Evolutionary conservation across 495 filamentous ascomycete genomes (phyloP).

Genomic region (Baudoinia panamericana): DNA sequence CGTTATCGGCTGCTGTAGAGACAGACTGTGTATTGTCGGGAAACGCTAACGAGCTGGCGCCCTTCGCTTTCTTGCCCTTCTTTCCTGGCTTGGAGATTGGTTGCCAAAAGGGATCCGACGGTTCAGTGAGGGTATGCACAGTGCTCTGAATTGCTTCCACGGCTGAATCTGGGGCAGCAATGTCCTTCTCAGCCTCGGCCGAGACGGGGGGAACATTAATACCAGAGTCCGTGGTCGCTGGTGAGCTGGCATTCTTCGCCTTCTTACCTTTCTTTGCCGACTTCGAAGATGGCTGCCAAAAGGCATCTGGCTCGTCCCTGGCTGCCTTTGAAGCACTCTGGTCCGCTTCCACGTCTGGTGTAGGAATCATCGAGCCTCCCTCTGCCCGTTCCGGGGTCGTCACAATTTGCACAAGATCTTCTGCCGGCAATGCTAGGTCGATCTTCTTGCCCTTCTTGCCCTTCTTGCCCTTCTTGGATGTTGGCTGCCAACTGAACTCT

Average conservation of each 20-base stretch:
- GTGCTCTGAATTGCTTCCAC: slow-evolving; percentile 1
- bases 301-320: too few relatives aligned
- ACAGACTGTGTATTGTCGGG: too few relatives aligned
- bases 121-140: too few relatives aligned
- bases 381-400: too few relatives aligned
- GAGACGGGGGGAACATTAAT: slow-evolving; percentile 14
- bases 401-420: not conserved
- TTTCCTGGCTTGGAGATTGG: slow-evolving; percentile 30
- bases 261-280: not conserved
- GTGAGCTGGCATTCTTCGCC: not conserved
- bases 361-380: too few relatives aligned
- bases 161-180: too few relatives aligned
- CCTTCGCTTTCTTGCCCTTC: slow-evolving; percentile 28
- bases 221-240: not conserved
- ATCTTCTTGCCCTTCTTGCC: slow-evolving; percentile 20
- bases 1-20: not conserved
- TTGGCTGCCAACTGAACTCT: not conserved
- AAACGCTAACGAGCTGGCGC: too few relatives aligned
- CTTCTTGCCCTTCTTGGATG: slow-evolving; percentile 14
- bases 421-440: not conserved
- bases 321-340: too few relatives aligned
- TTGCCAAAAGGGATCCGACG: not conserved
- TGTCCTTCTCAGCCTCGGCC: too few relatives aligned
- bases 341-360: too few relatives aligned
- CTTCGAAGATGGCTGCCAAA: too few relatives aligned